These are phyloP conservation scores for Elsinoe batatas DNA, from an alignment of 2,329 filamentous ascomycete genomes.

Conservation along the genomic window DNA sequence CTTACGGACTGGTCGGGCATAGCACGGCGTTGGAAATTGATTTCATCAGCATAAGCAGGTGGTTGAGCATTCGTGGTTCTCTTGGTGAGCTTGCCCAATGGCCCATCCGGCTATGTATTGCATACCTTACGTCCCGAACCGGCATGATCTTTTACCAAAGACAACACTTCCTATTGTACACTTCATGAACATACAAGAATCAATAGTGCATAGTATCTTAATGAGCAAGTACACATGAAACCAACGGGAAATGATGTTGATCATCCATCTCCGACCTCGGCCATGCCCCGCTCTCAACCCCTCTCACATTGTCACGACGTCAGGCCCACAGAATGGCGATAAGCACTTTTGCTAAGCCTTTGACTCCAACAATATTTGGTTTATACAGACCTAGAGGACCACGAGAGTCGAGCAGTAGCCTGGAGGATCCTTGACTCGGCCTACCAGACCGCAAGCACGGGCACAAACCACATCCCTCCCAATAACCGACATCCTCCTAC, in stretches of 20 bases:
- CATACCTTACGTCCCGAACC: no score
- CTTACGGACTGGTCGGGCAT: background rate
- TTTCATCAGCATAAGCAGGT: background rate
- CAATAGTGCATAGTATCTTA: conserved; percentile 1
- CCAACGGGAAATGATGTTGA: background rate
- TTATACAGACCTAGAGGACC: no score
- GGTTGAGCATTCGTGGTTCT: background rate
- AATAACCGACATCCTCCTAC: background rate
- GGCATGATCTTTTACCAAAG: background rate
- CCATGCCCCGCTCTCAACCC: background rate
- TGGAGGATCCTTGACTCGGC: no score
- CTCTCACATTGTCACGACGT: background rate
- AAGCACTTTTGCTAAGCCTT: no score
- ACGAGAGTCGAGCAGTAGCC: no score
- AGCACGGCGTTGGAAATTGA: conserved; percentile 1
- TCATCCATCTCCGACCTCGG: background rate
- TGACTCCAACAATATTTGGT: no score
- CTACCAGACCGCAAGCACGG: no score
- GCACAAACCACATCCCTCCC: no score
- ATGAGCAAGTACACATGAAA: background rate
- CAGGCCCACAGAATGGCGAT: background rate
- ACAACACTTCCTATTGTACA: background rate
- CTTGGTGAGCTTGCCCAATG: no score
- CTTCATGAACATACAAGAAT: background rate
- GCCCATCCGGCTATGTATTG: no score